Base-by-base conservation (phyloP, 2,329 filamentous ascomycete species). In the Talaromyces sp. region DNA sequence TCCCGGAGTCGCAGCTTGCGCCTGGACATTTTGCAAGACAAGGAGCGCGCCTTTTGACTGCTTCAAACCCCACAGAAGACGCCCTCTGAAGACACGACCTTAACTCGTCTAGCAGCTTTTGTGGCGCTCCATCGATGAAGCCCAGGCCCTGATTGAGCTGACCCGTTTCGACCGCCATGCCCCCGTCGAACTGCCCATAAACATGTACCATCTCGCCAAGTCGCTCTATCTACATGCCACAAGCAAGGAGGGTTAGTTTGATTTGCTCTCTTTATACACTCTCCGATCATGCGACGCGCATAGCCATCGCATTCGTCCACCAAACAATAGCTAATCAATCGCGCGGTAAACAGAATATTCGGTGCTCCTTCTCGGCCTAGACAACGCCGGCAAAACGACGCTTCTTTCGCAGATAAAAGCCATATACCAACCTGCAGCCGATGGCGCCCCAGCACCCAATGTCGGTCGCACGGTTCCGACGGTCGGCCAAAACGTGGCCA, bases 341-440 rank as follows among this genome's bases (percentile, higher is more conserved):
- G 44, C 54, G 49, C 25, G 49, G 8, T 30, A 53, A 53, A 28
- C 71, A 95, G 93, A 98, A 81, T 98, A 97, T 82, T 97, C 93
- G 25, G 91, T 97, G 71, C 91, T 98, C 72, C 89, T 98, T 68
- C 90, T 98, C 70, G 95, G 95, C 65, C 90, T 98, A 72, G 95
- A 98, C 82, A 98, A 98, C 75, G 95, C 95, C 64, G 95, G 95
- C 77, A 98, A 98, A 82, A 98, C 95, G 47, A 98, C 95, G 28
- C 93, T 98, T 73, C 92, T 97, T 78, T 92, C 96, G 74, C 93
- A 97, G 77, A 92, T 98, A 77, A 97, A 96, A 79, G 86, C 92
- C 59, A 84, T 96, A 72, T 96, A 92, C 82, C 75, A 77, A 55
- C 75, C 75, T 15, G 64, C 65, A 22, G 62, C 74, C 25, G 75